phyloP scores from a whole-genome alignment of 2,329 filamentous ascomycete genomes.

The Talaromyces amestolkiae region DNA sequence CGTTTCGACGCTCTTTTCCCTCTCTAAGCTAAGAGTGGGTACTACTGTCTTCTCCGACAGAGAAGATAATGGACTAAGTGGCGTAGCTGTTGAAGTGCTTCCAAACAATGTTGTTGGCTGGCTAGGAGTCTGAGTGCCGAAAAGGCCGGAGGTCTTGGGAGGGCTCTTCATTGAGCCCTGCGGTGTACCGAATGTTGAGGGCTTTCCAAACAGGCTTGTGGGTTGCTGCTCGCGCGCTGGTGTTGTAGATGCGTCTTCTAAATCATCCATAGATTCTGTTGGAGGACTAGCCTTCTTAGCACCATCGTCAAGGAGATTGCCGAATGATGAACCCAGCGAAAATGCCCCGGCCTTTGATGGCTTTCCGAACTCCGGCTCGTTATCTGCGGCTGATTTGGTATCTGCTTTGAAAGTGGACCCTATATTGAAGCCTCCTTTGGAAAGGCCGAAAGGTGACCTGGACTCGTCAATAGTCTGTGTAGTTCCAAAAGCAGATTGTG shows the following conservation, averaged over 20 bases:
- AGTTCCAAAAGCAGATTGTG: conserved; percentile 27
- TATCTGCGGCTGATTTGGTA: conserved; percentile 40
- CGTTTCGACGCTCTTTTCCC: conserved; percentile 32
- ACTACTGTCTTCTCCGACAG: conserved; percentile 34
- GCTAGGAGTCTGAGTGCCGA: conserved; percentile 32
- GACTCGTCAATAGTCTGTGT: conserved; percentile 28
- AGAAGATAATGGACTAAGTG: conserved; percentile 31
- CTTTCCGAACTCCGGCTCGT: conserved; percentile 24
- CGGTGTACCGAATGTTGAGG: conserved; percentile 30
- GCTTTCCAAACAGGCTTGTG: conserved; percentile 26
- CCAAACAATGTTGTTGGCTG: conserved; percentile 34
- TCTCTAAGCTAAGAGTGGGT: conserved; percentile 33
- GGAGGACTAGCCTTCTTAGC: conserved; percentile 33
- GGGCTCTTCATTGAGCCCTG: conserved; percentile 25
- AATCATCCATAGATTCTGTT: conserved; percentile 40
- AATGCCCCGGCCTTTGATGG: conserved; percentile 31
- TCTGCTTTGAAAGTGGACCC: conserved; percentile 48
- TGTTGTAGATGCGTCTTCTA: conserved; percentile 30
- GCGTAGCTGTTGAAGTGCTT: conserved; percentile 25
- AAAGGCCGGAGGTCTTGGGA: conserved; percentile 34
- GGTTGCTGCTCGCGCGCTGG: conserved; percentile 18
- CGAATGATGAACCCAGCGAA: conserved; percentile 40
- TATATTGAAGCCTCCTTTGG: conserved; percentile 38
- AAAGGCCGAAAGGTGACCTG: conserved; percentile 32
- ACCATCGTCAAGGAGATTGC: conserved; percentile 38